Evolutionary conservation across 1,284 basidiomycete species (phyloP), one percentile per base, ranked within the genome.

Genomic region (Tilletia indica): DNA sequence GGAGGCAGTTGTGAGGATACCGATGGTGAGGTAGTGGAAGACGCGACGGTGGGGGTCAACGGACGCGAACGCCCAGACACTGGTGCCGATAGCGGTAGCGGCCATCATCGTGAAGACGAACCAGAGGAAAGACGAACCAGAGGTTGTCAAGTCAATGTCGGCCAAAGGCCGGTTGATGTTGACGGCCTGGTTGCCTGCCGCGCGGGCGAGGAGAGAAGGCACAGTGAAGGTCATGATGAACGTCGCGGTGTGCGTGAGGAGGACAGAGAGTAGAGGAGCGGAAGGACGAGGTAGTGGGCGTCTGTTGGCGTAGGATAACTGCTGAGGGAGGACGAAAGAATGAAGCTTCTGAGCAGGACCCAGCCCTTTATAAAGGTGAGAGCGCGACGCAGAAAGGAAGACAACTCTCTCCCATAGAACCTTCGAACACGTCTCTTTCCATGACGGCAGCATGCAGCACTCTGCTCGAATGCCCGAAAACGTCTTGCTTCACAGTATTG

Each of bases 61-160:
- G 73, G 72, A 73, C 69, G 76, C 64, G 56, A 47, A 51, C 66
- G 69, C 74, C 78, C 75, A 79, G 67, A 74, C 64, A 69, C 81
- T 79, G 72, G 81, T 73, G n/a, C 61, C 77, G 38, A 85, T 70
- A 49, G 78, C 80, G 25, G 76, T 74, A 9, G 73, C n/a, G 51
- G 76, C 73, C 83, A 85, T 84, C 68, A 84, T 70, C 14, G 79
- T 72, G 70, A 85, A 85, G 70, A 83, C 77, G n/a, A 79, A 78
- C 84, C 84, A 85, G 4, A 85, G 85, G 86, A 87, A 90, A 81
- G 89, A 86, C 0, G 87, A 87, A 5, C 74, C 80, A 12, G 63
- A 66, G 56, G 74, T 77, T 68, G 76, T 76, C 69, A 80, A 75
- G 73, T 80, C 73, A 72, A 80, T 76, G 71, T 76, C 75, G 34